Conservation (phyloP, 2,329 filamentous ascomycete species). For the Anthostomella pinea region DNA sequence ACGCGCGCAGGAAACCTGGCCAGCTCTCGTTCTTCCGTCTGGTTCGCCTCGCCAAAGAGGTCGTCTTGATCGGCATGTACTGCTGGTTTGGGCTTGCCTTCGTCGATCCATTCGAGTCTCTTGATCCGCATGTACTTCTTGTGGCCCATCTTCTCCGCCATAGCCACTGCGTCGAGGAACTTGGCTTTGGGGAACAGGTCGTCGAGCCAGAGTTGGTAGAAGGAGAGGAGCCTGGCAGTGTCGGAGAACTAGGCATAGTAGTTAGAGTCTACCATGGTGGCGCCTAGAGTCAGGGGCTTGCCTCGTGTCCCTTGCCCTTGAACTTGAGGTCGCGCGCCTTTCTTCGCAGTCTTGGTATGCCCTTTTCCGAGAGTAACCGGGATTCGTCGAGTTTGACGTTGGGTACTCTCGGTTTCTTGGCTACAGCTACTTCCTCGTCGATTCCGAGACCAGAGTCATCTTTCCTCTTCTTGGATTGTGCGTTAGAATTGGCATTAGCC, state of each 20-base stretch:
- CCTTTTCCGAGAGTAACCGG: slow-evolving; percentile 77
- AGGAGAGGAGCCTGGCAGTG: slow-evolving; percentile 73
- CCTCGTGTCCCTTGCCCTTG: slow-evolving; percentile 93
- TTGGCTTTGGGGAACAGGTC: slow-evolving; percentile 93
- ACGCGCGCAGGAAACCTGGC: slow-evolving; percentile 32
- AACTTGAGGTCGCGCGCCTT: slow-evolving; percentile 71
- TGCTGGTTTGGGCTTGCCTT: slow-evolving; percentile 55
- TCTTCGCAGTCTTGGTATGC: slow-evolving; percentile 77
- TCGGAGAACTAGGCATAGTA: slow-evolving; percentile 69
- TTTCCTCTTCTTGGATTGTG: slow-evolving; percentile 46
- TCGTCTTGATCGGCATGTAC: slow-evolving; percentile 31
- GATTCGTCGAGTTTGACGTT: slow-evolving; percentile 84
- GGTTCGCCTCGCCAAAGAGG: slow-evolving; percentile 23
- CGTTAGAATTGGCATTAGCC: slow-evolving; percentile 10
- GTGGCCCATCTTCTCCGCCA: slow-evolving; percentile 93
- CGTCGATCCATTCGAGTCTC: slow-evolving; percentile 80
- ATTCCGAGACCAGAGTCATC: slow-evolving; percentile 63
- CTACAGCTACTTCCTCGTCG: slow-evolving; percentile 81
- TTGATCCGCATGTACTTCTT: slow-evolving; percentile 73
- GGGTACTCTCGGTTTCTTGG: slow-evolving; percentile 68
- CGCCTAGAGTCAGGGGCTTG: slow-evolving; percentile 30
- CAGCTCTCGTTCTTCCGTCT: slow-evolving; percentile 25
- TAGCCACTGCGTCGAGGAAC: slow-evolving; percentile 82
- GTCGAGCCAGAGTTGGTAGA: slow-evolving; percentile 96
- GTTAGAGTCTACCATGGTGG: background rate